Evolutionary conservation across 73 alveolate genomes (phyloP).

Genomic region (Symbiodinium pilosum): DNA sequence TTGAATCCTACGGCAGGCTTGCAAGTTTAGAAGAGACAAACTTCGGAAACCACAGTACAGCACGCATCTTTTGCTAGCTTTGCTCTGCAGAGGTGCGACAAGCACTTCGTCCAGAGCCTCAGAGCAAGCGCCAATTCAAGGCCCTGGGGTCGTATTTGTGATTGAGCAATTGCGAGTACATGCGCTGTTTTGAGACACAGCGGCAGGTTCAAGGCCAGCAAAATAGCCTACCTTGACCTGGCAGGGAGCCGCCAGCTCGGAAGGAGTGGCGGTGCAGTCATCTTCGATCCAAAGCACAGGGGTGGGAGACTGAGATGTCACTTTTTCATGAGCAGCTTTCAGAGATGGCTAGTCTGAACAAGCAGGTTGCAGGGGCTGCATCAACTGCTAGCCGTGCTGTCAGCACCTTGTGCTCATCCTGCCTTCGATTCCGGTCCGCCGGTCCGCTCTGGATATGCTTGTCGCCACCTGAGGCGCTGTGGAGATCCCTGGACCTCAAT

Average conservation of each 20-base stretch:
- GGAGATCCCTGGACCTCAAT: neutral
- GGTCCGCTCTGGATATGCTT: no score
- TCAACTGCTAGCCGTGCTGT: no score
- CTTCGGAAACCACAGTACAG: no score
- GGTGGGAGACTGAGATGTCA: neutral
- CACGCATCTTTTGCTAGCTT: no score
- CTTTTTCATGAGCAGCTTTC: neutral
- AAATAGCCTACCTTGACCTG: neutral
- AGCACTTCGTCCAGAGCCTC: neutral
- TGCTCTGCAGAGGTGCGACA: conserved; percentile 12
- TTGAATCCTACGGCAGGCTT: no score
- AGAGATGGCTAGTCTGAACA: neutral
- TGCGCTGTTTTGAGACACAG: no score
- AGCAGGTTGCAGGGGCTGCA: neutral
- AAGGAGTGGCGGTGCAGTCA: neutral
- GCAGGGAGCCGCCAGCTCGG: neutral
- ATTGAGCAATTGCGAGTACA: neutral
- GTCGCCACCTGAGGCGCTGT: neutral
- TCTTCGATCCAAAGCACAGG: neutral
- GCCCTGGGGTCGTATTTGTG: neutral
- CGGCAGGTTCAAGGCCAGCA: no score
- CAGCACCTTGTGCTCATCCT: no score
- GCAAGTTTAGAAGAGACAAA: no score
- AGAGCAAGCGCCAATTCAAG: neutral
- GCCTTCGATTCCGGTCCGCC: no score